phyloP scores from a whole-genome alignment of 2,329 filamentous ascomycete species.

The Penicillium sp. region DNA sequence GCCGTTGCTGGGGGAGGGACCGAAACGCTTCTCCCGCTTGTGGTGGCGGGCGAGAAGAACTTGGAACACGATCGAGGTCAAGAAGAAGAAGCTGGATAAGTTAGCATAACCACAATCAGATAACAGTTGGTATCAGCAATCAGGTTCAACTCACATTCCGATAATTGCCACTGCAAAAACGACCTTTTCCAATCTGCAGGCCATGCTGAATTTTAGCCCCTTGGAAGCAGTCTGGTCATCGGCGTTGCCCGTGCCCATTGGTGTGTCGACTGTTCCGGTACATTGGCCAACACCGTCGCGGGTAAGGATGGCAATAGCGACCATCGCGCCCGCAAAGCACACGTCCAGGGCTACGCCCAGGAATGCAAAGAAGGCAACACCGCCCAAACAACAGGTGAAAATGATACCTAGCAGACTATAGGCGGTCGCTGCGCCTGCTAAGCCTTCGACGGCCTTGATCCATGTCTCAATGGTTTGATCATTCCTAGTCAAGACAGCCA shows the following conservation, averaged over 20 bases:
- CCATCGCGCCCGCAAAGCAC: constrained; percentile 71
- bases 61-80: constrained; percentile 69
- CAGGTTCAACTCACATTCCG: constrained; percentile 58
- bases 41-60: constrained; percentile 66
- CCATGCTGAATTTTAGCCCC: constrained; percentile 52
- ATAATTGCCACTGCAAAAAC: constrained; percentile 75
- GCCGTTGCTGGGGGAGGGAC: constrained; percentile 63
- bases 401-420: constrained; percentile 73
- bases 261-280: constrained; percentile 61
- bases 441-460: constrained; percentile 72
- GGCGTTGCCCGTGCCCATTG: constrained; percentile 64
- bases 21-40: constrained; percentile 70
- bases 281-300: constrained; percentile 67
- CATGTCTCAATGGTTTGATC: constrained; percentile 61
- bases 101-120: constrained; percentile 4
- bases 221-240: constrained; percentile 48
- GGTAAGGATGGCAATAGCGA: constrained; percentile 77
- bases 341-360: constrained; percentile 74
- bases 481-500: constrained; percentile 68
- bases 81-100: constrained; percentile 64
- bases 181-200: constrained; percentile 74
- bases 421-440: constrained; percentile 70
- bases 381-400: constrained; percentile 76
- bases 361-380: constrained; percentile 68
- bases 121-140: background rate